phyloP scores from a whole-genome alignment of 2,329 filamentous ascomycete genomes.

The Colletotrichum gigasporum region DNA sequence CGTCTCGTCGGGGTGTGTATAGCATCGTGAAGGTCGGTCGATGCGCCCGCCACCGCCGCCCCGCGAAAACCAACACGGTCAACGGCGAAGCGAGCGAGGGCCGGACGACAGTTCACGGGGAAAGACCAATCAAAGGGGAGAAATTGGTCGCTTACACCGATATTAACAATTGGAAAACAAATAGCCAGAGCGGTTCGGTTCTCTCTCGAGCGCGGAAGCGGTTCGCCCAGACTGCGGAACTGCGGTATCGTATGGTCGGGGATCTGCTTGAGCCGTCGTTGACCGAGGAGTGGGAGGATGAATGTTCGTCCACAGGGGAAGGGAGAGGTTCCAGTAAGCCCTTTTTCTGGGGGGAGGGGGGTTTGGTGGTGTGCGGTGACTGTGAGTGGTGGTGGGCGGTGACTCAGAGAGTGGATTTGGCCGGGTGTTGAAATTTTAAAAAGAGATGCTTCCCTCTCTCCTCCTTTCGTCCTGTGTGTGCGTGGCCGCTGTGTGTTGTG shows the following conservation, averaged over 20 bases:
- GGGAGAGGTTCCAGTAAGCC: constrained; percentile 5
- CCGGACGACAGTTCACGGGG: background rate
- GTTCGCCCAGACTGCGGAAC: constrained; percentile 23
- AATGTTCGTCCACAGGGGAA: constrained; percentile 33
- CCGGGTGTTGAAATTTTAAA: background rate
- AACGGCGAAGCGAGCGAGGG: background rate
- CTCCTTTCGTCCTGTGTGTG: too few relatives aligned
- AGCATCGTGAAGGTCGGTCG: constrained; percentile 9
- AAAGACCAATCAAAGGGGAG: background rate
- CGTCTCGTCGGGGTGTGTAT: background rate
- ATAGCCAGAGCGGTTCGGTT: background rate
- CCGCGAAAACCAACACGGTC: background rate
- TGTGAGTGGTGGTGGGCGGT: constrained; percentile 5
- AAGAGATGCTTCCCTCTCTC: background rate
- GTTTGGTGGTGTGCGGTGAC: background rate
- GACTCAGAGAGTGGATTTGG: constrained; percentile 19
- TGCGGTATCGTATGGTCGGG: constrained; percentile 24
- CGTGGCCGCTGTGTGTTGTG: background rate
- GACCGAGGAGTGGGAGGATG: constrained; percentile 31
- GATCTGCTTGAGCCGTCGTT: constrained; percentile 31
- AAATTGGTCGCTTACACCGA: constrained; percentile 3
- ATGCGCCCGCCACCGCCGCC: background rate
- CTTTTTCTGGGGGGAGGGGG: constrained; percentile 4
- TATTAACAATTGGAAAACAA: background rate
- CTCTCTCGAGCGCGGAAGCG: background rate